phyloP scores from a whole-genome alignment of 2,329 filamentous ascomycete genomes.

The Penicillium sclerotiorum region DNA sequence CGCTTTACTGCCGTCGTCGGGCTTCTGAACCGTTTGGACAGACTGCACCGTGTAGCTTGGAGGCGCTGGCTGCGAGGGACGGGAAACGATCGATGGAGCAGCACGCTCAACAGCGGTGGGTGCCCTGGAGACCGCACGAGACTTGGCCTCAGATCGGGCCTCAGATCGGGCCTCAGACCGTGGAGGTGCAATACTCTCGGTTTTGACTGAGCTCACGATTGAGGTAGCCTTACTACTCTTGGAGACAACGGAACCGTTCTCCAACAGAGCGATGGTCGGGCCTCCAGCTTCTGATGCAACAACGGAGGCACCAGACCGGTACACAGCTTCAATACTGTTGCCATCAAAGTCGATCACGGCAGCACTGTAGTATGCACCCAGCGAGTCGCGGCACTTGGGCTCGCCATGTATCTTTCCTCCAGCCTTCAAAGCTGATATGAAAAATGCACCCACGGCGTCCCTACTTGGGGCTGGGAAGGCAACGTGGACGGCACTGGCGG shows the following conservation, averaged over 20 bases:
- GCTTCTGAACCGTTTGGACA: conserved; percentile 29
- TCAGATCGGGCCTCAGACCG: too few species aligned
- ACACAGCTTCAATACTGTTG: conserved; percentile 80
- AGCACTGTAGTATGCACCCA: conserved; percentile 62
- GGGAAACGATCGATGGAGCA: conserved; percentile 25
- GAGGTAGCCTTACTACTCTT: conserved; percentile 33
- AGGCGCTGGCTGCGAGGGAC: conserved; percentile 24
- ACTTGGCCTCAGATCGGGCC: conserved; percentile 32
- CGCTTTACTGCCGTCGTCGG: conserved; percentile 47
- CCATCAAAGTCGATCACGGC: conserved; percentile 76
- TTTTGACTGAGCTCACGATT: conserved; percentile 24
- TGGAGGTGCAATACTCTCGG: conserved; percentile 33
- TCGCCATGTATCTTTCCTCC: conserved; percentile 62
- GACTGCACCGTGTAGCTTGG: conserved; percentile 30
- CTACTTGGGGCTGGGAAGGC: conserved; percentile 70
- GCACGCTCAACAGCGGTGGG: conserved; percentile 26
- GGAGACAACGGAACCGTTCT: conserved; percentile 43
- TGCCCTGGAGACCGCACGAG: conserved; percentile 31
- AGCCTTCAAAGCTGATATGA: conserved; percentile 68
- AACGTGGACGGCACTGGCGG: conserved; percentile 61
- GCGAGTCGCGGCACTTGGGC: conserved; percentile 56
- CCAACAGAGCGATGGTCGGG: conserved; percentile 39
- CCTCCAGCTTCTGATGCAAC: conserved; percentile 32
- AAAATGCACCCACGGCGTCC: conserved; percentile 70
- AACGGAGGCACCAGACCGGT: conserved; percentile 44